A percentile compares a stretch with the other conserved stretches of the same genome.
phyloP scores from a whole-genome alignment of 441 rosid species.

The Gossypium laxum region DNA sequence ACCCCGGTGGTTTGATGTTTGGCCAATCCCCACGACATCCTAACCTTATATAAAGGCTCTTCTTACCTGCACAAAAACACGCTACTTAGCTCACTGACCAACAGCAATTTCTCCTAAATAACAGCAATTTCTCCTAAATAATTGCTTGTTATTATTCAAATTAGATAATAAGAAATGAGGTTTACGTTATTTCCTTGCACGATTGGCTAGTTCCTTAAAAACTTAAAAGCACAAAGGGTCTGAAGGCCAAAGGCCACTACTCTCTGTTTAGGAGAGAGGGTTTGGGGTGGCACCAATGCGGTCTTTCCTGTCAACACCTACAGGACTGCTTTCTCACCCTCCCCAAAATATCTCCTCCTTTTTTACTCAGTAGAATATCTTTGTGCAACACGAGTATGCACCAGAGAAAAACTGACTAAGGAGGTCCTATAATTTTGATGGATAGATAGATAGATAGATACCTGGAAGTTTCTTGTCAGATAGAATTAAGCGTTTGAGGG shows the following conservation, averaged over 20 bases:
- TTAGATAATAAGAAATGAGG: too few relatives aligned
- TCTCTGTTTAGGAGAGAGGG: not conserved
- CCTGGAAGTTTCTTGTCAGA: constrained; percentile 78
- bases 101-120: not conserved
- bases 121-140: not conserved
- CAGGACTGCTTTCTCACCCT: not conserved
- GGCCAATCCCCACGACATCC: constrained; percentile 93
- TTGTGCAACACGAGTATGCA: too few relatives aligned
- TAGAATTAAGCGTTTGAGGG: constrained; percentile 64
- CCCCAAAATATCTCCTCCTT: not conserved
- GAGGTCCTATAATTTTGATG: not conserved
- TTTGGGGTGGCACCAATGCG: not conserved
- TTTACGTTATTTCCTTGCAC: too few relatives aligned
- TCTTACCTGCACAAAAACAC: constrained; percentile 44
- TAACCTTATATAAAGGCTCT: constrained; percentile 76
- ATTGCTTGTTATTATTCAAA: too few relatives aligned
- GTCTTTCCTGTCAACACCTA: not conserved
- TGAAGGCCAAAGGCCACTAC: too few relatives aligned
- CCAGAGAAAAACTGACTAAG: too few relatives aligned
- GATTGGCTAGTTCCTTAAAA: too few relatives aligned
- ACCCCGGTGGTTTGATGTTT: constrained; percentile 71
- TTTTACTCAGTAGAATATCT: too few relatives aligned
- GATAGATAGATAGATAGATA: constrained; percentile 15
- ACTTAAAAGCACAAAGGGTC: too few relatives aligned
- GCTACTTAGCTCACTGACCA: too few relatives aligned